Evolutionary conservation across 108 stramenopile species (phyloP).

Genomic region (Schizochytrium sp.): DNA sequence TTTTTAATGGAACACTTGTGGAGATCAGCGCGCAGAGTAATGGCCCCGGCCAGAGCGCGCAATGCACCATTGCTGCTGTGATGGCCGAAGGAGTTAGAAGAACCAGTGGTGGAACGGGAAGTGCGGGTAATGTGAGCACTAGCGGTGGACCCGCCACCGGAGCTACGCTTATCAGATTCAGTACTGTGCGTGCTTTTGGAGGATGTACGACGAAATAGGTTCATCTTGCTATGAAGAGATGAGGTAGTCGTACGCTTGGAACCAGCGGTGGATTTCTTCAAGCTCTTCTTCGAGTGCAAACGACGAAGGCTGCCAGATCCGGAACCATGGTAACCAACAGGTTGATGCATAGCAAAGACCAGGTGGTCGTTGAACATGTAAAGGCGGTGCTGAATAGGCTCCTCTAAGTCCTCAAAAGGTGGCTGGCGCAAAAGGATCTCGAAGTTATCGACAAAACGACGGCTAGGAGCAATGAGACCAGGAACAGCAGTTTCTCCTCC

Average conservation of each 20-base stretch:
- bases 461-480: conserved; percentile 5
- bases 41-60: conserved; percentile 34
- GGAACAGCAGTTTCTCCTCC: conserved; percentile 49
- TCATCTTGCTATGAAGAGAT: neutral
- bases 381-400: neutral
- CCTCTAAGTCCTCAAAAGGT: conserved; percentile 19
- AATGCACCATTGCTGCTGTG: neutral
- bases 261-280: neutral
- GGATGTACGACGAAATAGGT: neutral
- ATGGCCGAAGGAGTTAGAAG: neutral
- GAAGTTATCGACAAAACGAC: conserved; percentile 34
- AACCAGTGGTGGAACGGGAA: neutral
- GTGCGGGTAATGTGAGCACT: neutral
- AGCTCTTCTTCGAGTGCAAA: neutral
- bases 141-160: neutral
- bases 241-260: neutral
- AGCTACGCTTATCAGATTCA: neutral
- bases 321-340: neutral
- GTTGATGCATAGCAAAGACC: conserved; percentile 44
- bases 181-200: neutral
- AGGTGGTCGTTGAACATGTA: conserved; percentile 56
- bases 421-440: conserved; percentile 43
- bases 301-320: conserved; percentile 42
- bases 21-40: neutral
- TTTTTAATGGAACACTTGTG: neutral